Evolutionary conservation across 1,284 basidiomycete species (phyloP), one percentile per base, ranked within the genome.

Genomic region (Microstroma glucosiphilum): DNA sequence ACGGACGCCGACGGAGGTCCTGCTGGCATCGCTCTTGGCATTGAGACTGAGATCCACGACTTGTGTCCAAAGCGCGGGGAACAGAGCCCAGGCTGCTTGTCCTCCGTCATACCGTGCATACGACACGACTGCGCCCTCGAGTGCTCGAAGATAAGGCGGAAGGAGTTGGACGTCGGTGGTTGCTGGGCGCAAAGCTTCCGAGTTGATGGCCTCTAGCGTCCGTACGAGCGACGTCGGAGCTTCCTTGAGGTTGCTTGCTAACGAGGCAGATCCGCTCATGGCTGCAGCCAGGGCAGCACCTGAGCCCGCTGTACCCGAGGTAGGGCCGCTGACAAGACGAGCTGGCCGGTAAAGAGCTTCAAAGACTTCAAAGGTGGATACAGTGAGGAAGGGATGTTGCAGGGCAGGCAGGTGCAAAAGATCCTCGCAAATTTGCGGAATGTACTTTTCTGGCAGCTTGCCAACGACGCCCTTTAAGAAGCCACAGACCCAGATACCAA

Each of bases 281-380:
- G 41, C 26, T 30, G 19, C 51, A 23, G 43, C 37, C 9, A n/a
- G 41, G 15, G 56, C 25, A 21, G 59, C 46, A 15, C 19, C 15
- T 9, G 53, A 57, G 58, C 58, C 43, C 25, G 23, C 54, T 26
- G 7, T 23, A 37, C 6, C 7, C 37, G 55, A 48, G 9, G 30
- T 9, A 37, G 30, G 4, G 3, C 4, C 30, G 30, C 30, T 9
- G 30, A 37, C 30, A 4, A 9, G 30, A 26, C 42, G 17, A 19
- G 66, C 62, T 12, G 66, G 63, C 60, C 67, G 66, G 67, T 77
- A 75, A 62, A 79, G 67, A n/a, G 70, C 69, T 12, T 72, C 68
- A 55, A 79, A 79, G 40, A 76, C 74, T 23, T 77, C 76, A 60
- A 76, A 75, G 12, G 73, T 71, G 51, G 74, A 70, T 13, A 75